phyloP scores from a whole-genome alignment of 1,284 basidiomycete genomes.

The Phaffia rhodozyma region DNA sequence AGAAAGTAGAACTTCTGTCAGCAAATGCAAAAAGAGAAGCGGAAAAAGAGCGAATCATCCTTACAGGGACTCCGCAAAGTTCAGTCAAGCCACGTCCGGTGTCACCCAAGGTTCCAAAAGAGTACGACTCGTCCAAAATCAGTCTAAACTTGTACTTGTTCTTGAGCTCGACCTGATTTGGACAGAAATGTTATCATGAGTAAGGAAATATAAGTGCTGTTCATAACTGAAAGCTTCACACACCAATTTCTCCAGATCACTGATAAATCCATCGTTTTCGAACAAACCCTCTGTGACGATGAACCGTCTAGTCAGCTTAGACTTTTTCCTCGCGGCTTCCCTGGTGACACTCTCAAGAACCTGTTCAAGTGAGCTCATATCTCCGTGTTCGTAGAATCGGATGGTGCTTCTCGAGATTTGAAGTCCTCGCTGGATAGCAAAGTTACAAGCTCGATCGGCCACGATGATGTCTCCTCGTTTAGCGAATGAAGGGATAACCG shows the following conservation, averaged over 20 bases:
- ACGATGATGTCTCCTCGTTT: conserved; percentile 97
- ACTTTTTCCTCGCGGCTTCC: conserved; percentile 70
- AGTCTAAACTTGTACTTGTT: conserved; percentile 90
- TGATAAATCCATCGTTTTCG: conserved; percentile 84
- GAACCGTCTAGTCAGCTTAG: conserved; percentile 76
- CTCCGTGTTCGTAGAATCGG: conserved; percentile 93
- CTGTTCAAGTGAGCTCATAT: conserved; percentile 78
- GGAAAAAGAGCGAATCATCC: conserved; percentile 26
- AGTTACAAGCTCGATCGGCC: conserved; percentile 88
- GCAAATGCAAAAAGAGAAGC: not conserved
- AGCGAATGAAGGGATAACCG: conserved; percentile 93
- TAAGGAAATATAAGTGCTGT: not conserved
- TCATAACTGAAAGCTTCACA: conserved; percentile 28
- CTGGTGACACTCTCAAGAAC: conserved; percentile 72
- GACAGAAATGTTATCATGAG: not conserved
- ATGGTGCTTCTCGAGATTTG: conserved; percentile 88
- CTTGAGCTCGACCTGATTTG: conserved; percentile 73
- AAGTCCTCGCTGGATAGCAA: conserved; percentile 94
- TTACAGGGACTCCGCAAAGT: conserved; percentile 74
- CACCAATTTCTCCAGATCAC: conserved; percentile 80
- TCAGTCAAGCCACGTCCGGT: conserved; percentile 93
- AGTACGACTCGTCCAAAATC: conserved; percentile 86
- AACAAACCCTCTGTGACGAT: conserved; percentile 97
- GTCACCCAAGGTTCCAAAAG: conserved; percentile 81
- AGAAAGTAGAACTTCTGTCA: conserved; percentile 30